These are phyloP conservation scores for Mortierella sp. DNA, from an alignment of 371 early-diverging fungal genomes.

Conservation along the genomic window DNA sequence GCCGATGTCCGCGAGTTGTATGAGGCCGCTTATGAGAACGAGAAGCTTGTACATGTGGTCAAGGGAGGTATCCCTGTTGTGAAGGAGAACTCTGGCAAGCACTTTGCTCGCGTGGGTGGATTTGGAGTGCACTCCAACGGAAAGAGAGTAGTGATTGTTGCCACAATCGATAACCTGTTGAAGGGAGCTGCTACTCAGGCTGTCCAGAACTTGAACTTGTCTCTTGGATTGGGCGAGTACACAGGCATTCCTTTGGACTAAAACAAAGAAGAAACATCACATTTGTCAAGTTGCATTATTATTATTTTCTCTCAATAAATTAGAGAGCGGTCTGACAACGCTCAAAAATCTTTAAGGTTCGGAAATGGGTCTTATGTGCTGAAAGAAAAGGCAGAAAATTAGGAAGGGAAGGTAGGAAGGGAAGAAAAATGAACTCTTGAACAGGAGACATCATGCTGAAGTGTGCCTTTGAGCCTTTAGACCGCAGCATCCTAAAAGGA, in stretches of 20 bases:
- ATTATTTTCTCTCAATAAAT: too few species aligned
- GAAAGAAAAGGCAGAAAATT: too few species aligned
- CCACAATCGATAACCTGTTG: constrained; percentile 94
- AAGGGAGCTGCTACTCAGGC: constrained; percentile 99
- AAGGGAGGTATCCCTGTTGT: constrained; percentile 83
- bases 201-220: constrained; percentile 88
- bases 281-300: too few species aligned
- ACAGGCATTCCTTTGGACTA: constrained; percentile 79
- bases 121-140: constrained; percentile 85
- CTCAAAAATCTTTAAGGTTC: too few species aligned
- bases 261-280: constrained; percentile 6
- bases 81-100: constrained; percentile 85
- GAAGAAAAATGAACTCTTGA: too few species aligned
- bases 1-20: constrained; percentile 77
- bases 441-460: too few species aligned
- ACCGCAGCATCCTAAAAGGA: too few species aligned
- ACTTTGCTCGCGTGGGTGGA: constrained; percentile 91
- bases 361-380: too few species aligned
- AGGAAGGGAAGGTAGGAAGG: too few species aligned
- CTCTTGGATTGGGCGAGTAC: constrained; percentile 83
- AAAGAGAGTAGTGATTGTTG: constrained; percentile 88
- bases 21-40: constrained; percentile 76
- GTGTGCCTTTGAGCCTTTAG: too few species aligned
- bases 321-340: too few species aligned
- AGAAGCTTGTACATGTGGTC: constrained; percentile 83